A percentile compares a stretch with the other conserved stretches of the same genome.
Conservation (phyloP, 2,329 filamentous ascomycete species). For the Colletotrichum lentis region DNA sequence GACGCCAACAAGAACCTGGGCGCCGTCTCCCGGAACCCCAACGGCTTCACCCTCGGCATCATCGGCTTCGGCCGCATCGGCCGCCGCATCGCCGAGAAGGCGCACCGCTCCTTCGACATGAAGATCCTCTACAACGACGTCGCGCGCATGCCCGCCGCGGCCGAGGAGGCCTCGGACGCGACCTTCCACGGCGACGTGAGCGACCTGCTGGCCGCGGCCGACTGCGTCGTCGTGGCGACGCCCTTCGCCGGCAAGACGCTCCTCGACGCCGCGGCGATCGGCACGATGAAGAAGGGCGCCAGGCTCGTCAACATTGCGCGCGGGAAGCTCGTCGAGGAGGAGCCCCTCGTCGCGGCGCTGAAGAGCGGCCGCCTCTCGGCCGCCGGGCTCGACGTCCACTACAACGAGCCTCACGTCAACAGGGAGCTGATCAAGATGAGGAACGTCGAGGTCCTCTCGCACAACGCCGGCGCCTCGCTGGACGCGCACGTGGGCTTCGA, state of each 20-base stretch:
- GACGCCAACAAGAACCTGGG: slow-evolving; percentile 36
- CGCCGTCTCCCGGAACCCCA: slow-evolving; percentile 31
- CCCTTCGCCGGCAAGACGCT: slow-evolving; percentile 73
- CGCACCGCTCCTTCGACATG: slow-evolving; percentile 62
- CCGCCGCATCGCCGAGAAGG: slow-evolving; percentile 56
- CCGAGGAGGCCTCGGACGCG: slow-evolving; percentile 47
- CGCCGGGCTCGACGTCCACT: slow-evolving; percentile 74
- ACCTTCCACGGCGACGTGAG: slow-evolving; percentile 48
- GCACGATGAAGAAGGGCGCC: slow-evolving; percentile 74
- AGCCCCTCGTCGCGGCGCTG: slow-evolving; percentile 71
- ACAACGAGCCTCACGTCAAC: slow-evolving; percentile 65
- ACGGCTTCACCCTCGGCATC: slow-evolving; percentile 55
- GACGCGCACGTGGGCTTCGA: slow-evolving; percentile 35
- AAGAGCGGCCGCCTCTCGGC: slow-evolving; percentile 70
- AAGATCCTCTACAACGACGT: slow-evolving; percentile 67
- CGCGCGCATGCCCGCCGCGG: slow-evolving; percentile 47
- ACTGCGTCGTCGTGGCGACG: slow-evolving; percentile 71
- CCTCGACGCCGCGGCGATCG: slow-evolving; percentile 69
- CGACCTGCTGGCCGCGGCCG: slow-evolving; percentile 51
- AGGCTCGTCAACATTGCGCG: slow-evolving; percentile 76
- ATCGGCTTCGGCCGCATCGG: slow-evolving; percentile 70
- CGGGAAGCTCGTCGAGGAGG: slow-evolving; percentile 77
- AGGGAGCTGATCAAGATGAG: slow-evolving; percentile 34
- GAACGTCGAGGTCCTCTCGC: slow-evolving; percentile 33
- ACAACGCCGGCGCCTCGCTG: slow-evolving; percentile 33